phyloP scores from a whole-genome alignment of 257 asterid genomes.

The Solanum etuberosum region DNA sequence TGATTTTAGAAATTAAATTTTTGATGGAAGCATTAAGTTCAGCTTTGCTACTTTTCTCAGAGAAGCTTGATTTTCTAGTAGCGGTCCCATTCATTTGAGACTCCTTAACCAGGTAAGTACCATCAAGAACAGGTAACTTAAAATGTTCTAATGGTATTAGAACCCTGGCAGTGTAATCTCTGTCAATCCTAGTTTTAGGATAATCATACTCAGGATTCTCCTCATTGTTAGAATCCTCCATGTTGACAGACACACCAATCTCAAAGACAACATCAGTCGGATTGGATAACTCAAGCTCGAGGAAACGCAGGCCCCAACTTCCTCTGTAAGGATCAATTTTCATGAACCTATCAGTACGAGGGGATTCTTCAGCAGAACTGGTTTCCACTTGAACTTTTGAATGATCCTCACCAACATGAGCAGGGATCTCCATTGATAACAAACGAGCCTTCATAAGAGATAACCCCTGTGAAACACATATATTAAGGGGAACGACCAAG shows the following conservation, averaged over 20 bases:
- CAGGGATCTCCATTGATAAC: constrained; percentile 97
- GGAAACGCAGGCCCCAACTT: constrained; percentile 99
- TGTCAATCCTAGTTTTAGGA: constrained; percentile 91
- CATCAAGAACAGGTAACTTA: constrained; percentile 88
- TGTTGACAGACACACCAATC: constrained; percentile 75
- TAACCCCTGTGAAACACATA: constrained; percentile 77
- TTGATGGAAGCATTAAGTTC: constrained; percentile 79
- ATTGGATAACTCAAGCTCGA: constrained; percentile 86
- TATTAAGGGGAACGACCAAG: constrained; percentile 68
- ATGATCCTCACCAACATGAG: constrained; percentile 63
- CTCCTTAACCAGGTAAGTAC: constrained; percentile 57
- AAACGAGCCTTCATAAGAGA: constrained; percentile 89
- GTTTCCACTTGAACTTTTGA: constrained; percentile 28
- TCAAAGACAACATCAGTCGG: constrained; percentile 95
- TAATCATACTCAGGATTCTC: constrained; percentile 41
- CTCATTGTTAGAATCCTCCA: constrained; percentile 36
- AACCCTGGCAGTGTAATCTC: constrained; percentile 89
- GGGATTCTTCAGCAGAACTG: constrained; percentile 25
- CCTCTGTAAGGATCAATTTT: constrained; percentile 97
- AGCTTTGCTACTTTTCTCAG: constrained; percentile 70
- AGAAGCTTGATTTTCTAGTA: constrained; percentile 51
- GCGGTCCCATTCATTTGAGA: constrained; percentile 28
- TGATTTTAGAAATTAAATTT: constrained; percentile 72
- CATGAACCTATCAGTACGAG: constrained; percentile 57
- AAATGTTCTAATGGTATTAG: constrained; percentile 94